Evolutionary conservation across 345 rosid genomes (phyloP).

Genomic region (Xanthoceras sorbifolium): DNA sequence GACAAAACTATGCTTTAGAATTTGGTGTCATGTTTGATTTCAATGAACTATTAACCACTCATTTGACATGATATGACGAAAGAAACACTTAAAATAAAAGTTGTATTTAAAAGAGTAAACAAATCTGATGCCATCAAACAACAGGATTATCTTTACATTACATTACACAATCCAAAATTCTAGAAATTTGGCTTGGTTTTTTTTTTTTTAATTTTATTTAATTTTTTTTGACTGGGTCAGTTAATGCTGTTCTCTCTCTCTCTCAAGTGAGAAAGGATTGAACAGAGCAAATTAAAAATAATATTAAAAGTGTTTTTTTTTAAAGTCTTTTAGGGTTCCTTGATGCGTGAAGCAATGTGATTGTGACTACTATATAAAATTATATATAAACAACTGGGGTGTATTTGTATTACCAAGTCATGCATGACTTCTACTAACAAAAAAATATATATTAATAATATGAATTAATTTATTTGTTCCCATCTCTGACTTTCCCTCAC

Average conservation of each 20-base stretch:
- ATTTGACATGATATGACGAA: neutral
- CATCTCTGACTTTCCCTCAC: slow-evolving; percentile 39
- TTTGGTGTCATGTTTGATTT: neutral
- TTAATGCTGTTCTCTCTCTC: neutral
- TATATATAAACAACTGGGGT: neutral
- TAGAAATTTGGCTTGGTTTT: neutral
- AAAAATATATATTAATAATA: neutral
- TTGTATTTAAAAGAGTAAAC: neutral
- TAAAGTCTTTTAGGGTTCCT: neutral
- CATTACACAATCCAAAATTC: neutral
- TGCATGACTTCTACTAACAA: slow-evolving; percentile 15
- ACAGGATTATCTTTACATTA: neutral
- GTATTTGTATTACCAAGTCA: neutral
- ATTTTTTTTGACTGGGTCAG: slow-evolving; percentile 23
- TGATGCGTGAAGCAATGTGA: slow-evolving; percentile 44
- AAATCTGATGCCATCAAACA: neutral
- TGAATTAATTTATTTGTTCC: neutral
- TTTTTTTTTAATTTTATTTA: too few species aligned
- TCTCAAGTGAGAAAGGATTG: neutral
- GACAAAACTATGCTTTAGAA: neutral
- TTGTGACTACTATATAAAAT: neutral
- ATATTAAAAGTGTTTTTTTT: neutral
- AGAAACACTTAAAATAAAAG: slow-evolving; percentile 1
- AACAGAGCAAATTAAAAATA: slow-evolving; percentile 1
- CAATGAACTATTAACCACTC: neutral